Base-by-base conservation (phyloP, 768 basidiomycete genomes). In the Amanita exitialis region DNA sequence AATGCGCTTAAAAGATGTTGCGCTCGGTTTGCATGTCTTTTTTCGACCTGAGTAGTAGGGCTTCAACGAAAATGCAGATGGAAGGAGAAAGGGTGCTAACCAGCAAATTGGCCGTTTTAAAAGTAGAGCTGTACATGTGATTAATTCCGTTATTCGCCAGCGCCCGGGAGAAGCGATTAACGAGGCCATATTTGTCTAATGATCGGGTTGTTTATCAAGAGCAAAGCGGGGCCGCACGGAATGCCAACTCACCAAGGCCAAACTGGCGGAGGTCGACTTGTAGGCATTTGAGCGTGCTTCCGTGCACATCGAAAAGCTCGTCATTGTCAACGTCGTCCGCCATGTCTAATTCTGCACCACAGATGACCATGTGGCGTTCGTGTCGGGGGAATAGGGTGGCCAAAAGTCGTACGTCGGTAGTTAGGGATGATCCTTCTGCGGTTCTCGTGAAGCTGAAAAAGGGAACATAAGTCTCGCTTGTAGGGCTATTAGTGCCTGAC, bases 71-170 rank as follows among this genome's bases (percentile, higher is more conserved):
- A 39, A 2, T 42, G 16, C 13, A 20, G 44, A 3, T 38, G 16
- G 20, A 43, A 39, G 57, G 50, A 48, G 28, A 20, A 20, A 20
- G 3, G 9, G 5, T 16, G 60, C 69, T 54, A 57, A 89, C 86
- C 58, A 89, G 69, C 28, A 90, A 64, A 64, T 90, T 90, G 51
- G 87, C 87, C 5, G 83, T 85, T 66, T 86, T 86, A 62, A 80
- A 83, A n/a, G 87, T 88, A 39, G 85, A 86, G 52, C 81, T 84
- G 61, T 89, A 90, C 78, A 90, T 83, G 61, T 88, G 85, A 66
- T 88, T 86, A 61, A 90, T 82, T 9, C 78, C 77, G 57, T 83
- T 82, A 56, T 78, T 73, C 51, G 84, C 82, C 10, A 90, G 75
- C 18, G 86, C 76, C 6, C 77, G 77, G 18, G 87, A 86, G 61